Conservation (phyloP, 768 basidiomycete genomes). For the Pleurotus tuoliensis region DNA sequence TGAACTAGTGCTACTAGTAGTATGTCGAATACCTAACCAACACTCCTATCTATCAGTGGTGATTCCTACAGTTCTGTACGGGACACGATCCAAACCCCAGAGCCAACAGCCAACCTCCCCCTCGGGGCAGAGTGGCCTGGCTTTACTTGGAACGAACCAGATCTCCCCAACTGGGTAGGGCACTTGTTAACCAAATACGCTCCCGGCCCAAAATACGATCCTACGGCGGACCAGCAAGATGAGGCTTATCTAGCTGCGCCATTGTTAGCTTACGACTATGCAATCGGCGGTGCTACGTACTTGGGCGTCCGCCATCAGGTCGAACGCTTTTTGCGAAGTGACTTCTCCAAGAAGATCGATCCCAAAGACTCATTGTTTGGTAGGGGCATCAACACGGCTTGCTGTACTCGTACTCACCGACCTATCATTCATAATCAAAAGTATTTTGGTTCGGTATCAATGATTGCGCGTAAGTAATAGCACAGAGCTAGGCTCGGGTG, state of each 20-base stretch:
- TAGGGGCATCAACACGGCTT: slow-evolving; percentile 39
- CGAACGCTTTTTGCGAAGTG: slow-evolving; percentile 23
- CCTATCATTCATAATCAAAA: neutral
- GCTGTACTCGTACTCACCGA: slow-evolving; percentile 6
- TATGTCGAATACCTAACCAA: too few relatives aligned
- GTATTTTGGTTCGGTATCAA: slow-evolving; percentile 59
- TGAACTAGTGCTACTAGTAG: too few relatives aligned
- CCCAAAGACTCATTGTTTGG: slow-evolving; percentile 36
- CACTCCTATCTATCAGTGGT: slow-evolving; percentile 38
- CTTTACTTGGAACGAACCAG: slow-evolving; percentile 40
- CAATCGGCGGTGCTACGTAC: slow-evolving; percentile 47
- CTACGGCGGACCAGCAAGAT: slow-evolving; percentile 22
- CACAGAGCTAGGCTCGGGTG: neutral
- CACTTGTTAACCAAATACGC: slow-evolving; percentile 44
- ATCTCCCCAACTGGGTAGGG: slow-evolving; percentile 60
- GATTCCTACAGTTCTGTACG: slow-evolving; percentile 56
- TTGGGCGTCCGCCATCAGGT: slow-evolving; percentile 39
- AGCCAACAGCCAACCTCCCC: slow-evolving; percentile 39
- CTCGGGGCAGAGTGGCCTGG: slow-evolving; percentile 51
- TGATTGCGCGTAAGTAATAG: slow-evolving; percentile 46
- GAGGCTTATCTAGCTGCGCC: slow-evolving; percentile 26
- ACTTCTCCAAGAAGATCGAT: slow-evolving; percentile 30
- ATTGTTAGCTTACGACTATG: slow-evolving; percentile 56
- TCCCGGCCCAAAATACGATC: slow-evolving; percentile 31
- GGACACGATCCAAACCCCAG: slow-evolving; percentile 13